Evolutionary conservation across 371 early-diverging fungal genomes (phyloP).

Genomic region (Apophysomyces trapeziformis): DNA sequence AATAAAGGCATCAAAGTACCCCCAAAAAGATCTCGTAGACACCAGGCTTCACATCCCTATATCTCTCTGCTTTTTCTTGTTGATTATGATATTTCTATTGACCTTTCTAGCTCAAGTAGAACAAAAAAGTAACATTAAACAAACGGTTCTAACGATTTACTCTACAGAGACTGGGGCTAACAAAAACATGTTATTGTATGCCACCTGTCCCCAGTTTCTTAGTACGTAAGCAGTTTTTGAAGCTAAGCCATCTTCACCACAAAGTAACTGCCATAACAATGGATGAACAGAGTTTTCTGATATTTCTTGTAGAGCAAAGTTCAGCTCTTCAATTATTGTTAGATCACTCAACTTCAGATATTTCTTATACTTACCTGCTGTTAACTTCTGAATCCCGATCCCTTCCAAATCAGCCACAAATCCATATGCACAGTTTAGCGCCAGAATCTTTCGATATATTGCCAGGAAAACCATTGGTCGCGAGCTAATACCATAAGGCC

Average conservation of each 20-base stretch:
- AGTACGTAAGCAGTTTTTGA: constrained; percentile 21
- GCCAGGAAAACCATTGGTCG: constrained; percentile 35
- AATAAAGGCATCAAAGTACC: too few species aligned
- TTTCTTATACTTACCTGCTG: constrained; percentile 18
- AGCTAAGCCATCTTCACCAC: constrained; percentile 32
- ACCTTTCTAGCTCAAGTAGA: too few species aligned
- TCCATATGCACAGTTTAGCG: constrained; percentile 18
- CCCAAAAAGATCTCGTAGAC: too few species aligned
- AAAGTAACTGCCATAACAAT: constrained; percentile 32
- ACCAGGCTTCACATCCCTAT: too few species aligned
- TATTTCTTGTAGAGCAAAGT: constrained; percentile 13
- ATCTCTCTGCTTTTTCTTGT: too few species aligned
- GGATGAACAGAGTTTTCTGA: constrained; percentile 35
- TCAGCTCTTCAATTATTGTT: constrained; percentile 24
- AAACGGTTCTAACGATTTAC: too few species aligned
- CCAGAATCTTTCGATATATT: constrained; percentile 30
- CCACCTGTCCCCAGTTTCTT: constrained; percentile 13
- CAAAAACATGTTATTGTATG: constrained; percentile 15
- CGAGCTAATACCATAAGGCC: constrained; percentile 50
- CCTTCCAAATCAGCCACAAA: constrained; percentile 1
- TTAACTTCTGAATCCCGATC: constrained; percentile 3
- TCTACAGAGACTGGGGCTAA: constrained; percentile 12
- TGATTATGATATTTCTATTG: too few species aligned
- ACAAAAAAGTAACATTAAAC: too few species aligned
- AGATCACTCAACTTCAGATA: not conserved